Percentiles rank a stretch among this genome's conserved stretches.
Evolutionary conservation across 75 land plant genomes (phyloP).

Genomic region (Picea sitchensis): DNA sequence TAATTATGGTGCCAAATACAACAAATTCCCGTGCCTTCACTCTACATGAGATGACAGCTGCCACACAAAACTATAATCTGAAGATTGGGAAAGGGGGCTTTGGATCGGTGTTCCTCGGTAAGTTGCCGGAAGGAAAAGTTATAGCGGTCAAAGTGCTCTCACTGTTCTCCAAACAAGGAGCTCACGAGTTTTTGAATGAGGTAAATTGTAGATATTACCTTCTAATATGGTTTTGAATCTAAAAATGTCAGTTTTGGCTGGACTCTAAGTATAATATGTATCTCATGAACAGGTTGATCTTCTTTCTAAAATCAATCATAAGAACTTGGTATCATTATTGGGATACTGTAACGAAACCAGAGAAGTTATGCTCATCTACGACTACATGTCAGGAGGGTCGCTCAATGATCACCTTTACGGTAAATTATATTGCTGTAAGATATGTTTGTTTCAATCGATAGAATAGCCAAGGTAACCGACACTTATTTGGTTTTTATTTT

Average conservation of each 20-base stretch:
- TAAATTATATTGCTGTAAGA: neutral
- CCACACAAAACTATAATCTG: constrained; percentile 43
- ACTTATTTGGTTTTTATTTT: neutral
- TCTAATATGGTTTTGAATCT: neutral
- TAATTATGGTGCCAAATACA: neutral
- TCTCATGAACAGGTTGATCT: constrained; percentile 10
- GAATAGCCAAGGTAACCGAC: neutral
- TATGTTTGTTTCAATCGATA: neutral
- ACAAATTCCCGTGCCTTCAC: constrained; percentile 20
- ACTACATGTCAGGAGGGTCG: constrained; percentile 36
- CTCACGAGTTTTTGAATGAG: constrained; percentile 50
- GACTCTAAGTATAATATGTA: neutral
- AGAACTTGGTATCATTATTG: constrained; percentile 28
- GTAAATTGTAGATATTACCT: neutral
- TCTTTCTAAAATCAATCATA: constrained; percentile 16
- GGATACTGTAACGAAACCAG: constrained; percentile 33
- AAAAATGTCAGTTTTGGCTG: neutral
- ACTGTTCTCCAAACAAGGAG: constrained; percentile 39
- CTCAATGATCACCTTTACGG: constrained; percentile 43
- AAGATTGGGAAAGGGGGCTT: constrained; percentile 48
- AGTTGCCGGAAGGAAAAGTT: constrained; percentile 23
- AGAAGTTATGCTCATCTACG: constrained; percentile 41
- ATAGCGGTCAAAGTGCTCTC: constrained; percentile 48
- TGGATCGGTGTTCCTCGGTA: constrained; percentile 44
- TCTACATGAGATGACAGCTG: constrained; percentile 36